Conservation (phyloP, 768 basidiomycete species). For the Lactarius quietus region DNA sequence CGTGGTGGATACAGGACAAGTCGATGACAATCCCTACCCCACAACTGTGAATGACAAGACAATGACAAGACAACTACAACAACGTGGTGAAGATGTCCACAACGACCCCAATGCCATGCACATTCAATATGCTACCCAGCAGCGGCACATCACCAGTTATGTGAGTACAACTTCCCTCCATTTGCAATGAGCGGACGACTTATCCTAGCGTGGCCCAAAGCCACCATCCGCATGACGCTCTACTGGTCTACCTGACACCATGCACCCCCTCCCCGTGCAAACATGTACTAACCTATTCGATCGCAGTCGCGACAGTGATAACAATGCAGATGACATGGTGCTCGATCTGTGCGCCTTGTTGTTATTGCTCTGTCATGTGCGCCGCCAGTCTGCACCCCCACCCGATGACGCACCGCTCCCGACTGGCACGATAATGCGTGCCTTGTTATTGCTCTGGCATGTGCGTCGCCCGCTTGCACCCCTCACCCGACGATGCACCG, state of each 20-base stretch:
- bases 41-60: too few species aligned
- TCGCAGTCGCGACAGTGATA: slow-evolving; percentile 17
- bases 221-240: slow-evolving; percentile 24
- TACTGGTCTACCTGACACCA: slow-evolving; percentile 39
- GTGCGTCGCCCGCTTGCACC: slow-evolving; percentile 52
- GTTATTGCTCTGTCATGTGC: slow-evolving; percentile 53
- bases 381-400: slow-evolving; percentile 47
- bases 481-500: slow-evolving; percentile 38
- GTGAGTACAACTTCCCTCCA: slow-evolving; percentile 37
- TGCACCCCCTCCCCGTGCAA: slow-evolving; percentile 30
- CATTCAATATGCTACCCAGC: slow-evolving; percentile 49
- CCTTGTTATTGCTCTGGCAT: slow-evolving; percentile 50
- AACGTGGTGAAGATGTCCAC: too few species aligned
- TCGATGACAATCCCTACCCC: too few species aligned
- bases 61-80: too few species aligned
- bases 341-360: slow-evolving; percentile 61
- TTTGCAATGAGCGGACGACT: slow-evolving; percentile 19
- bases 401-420: slow-evolving; percentile 47
- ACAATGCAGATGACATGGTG: slow-evolving; percentile 31
- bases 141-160: slow-evolving; percentile 66
- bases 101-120: slow-evolving; percentile 49
- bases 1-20: too few species aligned
- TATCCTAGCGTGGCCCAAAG: slow-evolving; percentile 31
- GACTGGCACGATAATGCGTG: too few species aligned
- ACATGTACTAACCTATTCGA: slow-evolving; percentile 28